phyloP scores from a whole-genome alignment of 2,329 filamentous ascomycete species.

The Alternaria viburni region DNA sequence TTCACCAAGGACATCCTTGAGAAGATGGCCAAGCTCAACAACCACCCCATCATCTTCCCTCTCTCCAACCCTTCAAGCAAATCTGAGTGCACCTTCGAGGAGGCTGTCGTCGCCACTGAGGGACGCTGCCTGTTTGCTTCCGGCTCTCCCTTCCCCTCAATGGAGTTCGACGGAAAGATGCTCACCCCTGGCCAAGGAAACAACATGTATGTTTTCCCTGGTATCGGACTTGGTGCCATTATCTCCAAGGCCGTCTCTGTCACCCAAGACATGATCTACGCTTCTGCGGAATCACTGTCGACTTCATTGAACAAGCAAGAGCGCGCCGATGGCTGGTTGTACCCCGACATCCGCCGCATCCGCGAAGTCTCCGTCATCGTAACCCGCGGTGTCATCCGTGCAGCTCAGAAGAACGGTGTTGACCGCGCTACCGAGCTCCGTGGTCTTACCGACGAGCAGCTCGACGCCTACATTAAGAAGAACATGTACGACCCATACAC shows the following conservation, averaged over 20 bases:
- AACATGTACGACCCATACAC: slow-evolving; percentile 60
- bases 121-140: slow-evolving; percentile 93
- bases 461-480: slow-evolving; percentile 68
- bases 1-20: slow-evolving; percentile 89
- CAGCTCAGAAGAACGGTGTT: slow-evolving; percentile 77
- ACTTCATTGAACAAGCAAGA: slow-evolving; percentile 82
- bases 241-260: slow-evolving; percentile 84
- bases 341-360: slow-evolving; percentile 89
- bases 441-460: slow-evolving; percentile 69
- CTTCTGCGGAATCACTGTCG: slow-evolving; percentile 81
- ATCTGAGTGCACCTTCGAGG: slow-evolving; percentile 96
- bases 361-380: slow-evolving; percentile 87
- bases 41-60: slow-evolving; percentile 80
- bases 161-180: slow-evolving; percentile 56
- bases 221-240: slow-evolving; percentile 91
- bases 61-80: slow-evolving; percentile 96
- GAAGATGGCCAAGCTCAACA: slow-evolving; percentile 64
- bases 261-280: slow-evolving; percentile 97
- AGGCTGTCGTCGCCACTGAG: slow-evolving; percentile 88
- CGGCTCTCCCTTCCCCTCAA: slow-evolving; percentile 85
- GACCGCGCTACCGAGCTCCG: slow-evolving; percentile 66
- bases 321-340: slow-evolving; percentile 81
- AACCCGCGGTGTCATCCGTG: slow-evolving; percentile 90
- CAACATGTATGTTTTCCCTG: slow-evolving; percentile 95
- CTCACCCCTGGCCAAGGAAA: slow-evolving; percentile 69